These are phyloP conservation scores for Aphanoascus verrucosus DNA, from an alignment of 2,329 filamentous ascomycete genomes.

Conservation along the genomic window DNA sequence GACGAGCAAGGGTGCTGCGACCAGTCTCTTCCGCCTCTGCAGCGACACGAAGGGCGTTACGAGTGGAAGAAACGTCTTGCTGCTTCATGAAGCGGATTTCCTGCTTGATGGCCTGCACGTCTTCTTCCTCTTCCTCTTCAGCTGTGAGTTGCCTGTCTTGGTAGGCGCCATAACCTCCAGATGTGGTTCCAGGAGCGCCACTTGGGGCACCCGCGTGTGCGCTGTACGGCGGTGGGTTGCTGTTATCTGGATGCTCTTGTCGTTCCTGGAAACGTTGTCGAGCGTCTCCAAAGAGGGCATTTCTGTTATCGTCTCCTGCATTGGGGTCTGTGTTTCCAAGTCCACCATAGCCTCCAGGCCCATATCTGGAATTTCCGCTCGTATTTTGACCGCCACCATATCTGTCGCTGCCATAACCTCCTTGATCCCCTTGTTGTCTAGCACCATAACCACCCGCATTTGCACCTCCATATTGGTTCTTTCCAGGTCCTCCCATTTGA, in stretches of 20 bases:
- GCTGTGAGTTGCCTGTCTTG: slow-evolving; percentile 69
- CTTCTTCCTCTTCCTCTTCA: slow-evolving; percentile 66
- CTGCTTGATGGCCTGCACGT: slow-evolving; percentile 59
- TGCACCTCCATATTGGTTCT: slow-evolving; percentile 14
- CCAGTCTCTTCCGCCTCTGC: slow-evolving; percentile 61
- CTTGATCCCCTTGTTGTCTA: slow-evolving; percentile 36
- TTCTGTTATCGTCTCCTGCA: slow-evolving; percentile 43
- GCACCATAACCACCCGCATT: slow-evolving; percentile 30
- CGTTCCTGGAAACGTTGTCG: slow-evolving; percentile 40
- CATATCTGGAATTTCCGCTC: slow-evolving; percentile 38
- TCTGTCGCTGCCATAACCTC: slow-evolving; percentile 43
- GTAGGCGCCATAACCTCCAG: slow-evolving; percentile 33
- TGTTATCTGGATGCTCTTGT: slow-evolving; percentile 21
- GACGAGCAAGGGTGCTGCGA: slow-evolving; percentile 57
- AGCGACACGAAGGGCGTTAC: slow-evolving; percentile 58
- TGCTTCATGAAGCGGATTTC: slow-evolving; percentile 68
- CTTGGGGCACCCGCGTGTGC: slow-evolving; percentile 17
- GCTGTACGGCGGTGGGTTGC: slow-evolving; percentile 12
- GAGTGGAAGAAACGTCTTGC: slow-evolving; percentile 60
- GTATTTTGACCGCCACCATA: slow-evolving; percentile 39
- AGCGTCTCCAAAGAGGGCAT: slow-evolving; percentile 50
- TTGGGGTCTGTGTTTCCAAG: slow-evolving; percentile 41
- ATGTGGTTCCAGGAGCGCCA: slow-evolving; percentile 17
- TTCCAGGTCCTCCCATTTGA: slow-evolving; percentile 15
- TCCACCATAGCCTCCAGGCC: slow-evolving; percentile 46